A percentile compares a stretch with the other conserved stretches of the same genome.
Conservation (phyloP, 192 early-diverging fungal genomes). For the Coemansia sp. region DNA sequence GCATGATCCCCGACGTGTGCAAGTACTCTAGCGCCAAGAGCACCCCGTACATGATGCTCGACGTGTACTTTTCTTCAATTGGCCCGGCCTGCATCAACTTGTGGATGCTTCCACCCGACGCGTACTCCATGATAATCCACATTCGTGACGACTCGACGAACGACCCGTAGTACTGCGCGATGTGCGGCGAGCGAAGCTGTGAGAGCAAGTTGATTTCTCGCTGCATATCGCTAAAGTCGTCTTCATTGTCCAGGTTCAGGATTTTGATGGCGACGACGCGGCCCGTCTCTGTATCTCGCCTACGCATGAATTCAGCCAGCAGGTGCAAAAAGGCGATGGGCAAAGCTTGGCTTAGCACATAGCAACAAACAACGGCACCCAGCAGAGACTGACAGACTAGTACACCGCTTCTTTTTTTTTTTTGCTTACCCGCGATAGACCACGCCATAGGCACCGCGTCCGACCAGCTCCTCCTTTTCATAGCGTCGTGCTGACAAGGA, state of each 20-base stretch:
- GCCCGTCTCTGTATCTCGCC: constrained; percentile 68
- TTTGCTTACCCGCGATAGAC: constrained; percentile 50
- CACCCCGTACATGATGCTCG: constrained; percentile 88
- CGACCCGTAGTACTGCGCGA: constrained; percentile 93
- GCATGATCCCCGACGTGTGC: constrained; percentile 94
- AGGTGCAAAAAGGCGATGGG: neutral
- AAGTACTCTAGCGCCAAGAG: constrained; percentile 89
- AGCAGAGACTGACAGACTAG: neutral
- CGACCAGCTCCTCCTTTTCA: constrained; percentile 55
- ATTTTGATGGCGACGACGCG: constrained; percentile 96
- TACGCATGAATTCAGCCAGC: constrained; percentile 8
- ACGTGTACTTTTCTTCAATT: constrained; percentile 89
- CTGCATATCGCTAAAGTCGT: constrained; percentile 95
- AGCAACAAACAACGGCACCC: neutral
- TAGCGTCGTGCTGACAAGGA: constrained; percentile 52
- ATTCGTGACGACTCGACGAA: constrained; percentile 89
- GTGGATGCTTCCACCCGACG: constrained; percentile 88
- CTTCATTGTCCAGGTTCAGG: constrained; percentile 94
- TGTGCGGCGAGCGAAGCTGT: constrained; percentile 84
- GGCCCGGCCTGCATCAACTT: constrained; percentile 75
- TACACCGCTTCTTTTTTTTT: neutral
- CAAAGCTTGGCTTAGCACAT: neutral
- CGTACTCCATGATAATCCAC: constrained; percentile 99
- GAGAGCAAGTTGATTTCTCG: constrained; percentile 92
- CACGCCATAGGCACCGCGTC: constrained; percentile 56